Conservation (phyloP, 768 basidiomycete species). For the Leccinum obscurum region DNA sequence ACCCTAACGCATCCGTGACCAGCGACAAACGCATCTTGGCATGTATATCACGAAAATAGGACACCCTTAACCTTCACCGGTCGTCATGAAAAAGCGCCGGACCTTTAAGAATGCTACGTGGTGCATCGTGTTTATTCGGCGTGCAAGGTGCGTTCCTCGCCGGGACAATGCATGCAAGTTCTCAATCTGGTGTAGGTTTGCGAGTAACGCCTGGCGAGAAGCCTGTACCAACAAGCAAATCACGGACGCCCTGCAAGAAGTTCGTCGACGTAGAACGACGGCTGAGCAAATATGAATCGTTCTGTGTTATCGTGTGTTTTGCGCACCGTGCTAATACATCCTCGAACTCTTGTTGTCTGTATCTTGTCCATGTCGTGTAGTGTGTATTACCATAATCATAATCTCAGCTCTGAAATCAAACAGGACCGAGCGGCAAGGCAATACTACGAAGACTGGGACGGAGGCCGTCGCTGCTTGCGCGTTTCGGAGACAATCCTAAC, state of each 20-base stretch:
- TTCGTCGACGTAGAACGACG: slow-evolving; percentile 51
- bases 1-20: slow-evolving; percentile 6
- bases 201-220: slow-evolving; percentile 65
- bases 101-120: slow-evolving; percentile 58
- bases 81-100: slow-evolving; percentile 40
- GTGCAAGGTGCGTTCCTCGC: slow-evolving; percentile 53
- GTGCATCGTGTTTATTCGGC: slow-evolving; percentile 63
- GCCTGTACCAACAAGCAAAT: slow-evolving; percentile 62
- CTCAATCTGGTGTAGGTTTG: slow-evolving; percentile 43
- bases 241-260: slow-evolving; percentile 67
- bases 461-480: slow-evolving; percentile 32
- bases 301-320: not conserved
- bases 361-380: slow-evolving; percentile 19
- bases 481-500: slow-evolving; percentile 56
- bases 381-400: slow-evolving; percentile 17
- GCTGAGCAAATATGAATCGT: slow-evolving; percentile 12
- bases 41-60: slow-evolving; percentile 71
- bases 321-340: not conserved
- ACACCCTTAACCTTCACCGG: slow-evolving; percentile 49
- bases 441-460: slow-evolving; percentile 18
- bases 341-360: slow-evolving; percentile 18
- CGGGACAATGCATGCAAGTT: not conserved
- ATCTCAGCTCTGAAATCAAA: slow-evolving; percentile 3
- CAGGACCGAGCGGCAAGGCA: not conserved
- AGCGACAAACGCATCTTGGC: slow-evolving; percentile 74